phyloP scores from a whole-genome alignment of 2,329 filamentous ascomycete species.

The Trichoderma gracile region DNA sequence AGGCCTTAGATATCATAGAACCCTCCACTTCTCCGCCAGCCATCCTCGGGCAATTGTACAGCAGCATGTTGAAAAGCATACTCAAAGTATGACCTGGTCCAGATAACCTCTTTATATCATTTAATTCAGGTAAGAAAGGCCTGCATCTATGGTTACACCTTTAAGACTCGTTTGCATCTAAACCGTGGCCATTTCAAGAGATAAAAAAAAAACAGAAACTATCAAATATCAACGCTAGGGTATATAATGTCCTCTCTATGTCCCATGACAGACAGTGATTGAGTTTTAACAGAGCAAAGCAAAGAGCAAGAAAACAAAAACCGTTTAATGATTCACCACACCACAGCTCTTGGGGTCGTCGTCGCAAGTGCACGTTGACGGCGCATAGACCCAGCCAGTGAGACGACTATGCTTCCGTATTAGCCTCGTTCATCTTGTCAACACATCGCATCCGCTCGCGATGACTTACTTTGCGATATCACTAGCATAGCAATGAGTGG shows the following conservation, averaged over 20 bases:
- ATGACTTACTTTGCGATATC: conserved; percentile 29
- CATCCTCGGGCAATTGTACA: too few relatives aligned
- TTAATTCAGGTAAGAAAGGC: too few relatives aligned
- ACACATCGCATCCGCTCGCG: too few relatives aligned
- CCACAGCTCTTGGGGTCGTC: conserved; percentile 22
- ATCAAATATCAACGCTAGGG: conserved; percentile 2
- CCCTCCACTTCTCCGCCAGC: too few relatives aligned
- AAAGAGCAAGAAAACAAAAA: background rate
- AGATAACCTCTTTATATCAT: too few relatives aligned
- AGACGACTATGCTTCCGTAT: conserved; percentile 27
- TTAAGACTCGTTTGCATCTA: background rate
- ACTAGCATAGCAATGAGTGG: conserved; percentile 30
- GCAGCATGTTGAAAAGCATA: too few relatives aligned
- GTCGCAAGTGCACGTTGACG: conserved; percentile 30
- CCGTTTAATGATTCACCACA: background rate
- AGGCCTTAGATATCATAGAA: too few relatives aligned
- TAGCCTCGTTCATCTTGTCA: background rate
- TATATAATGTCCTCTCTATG: background rate
- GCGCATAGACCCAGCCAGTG: conserved; percentile 31
- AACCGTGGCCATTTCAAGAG: background rate
- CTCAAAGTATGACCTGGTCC: too few relatives aligned
- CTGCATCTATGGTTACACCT: too few relatives aligned
- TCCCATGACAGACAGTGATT: background rate
- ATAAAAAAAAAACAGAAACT: background rate
- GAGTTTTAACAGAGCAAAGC: background rate